A percentile compares a stretch with the other conserved stretches of the same genome.
phyloP scores from a whole-genome alignment of 2,329 filamentous ascomycete species.

The Trichophyton verrucosum region DNA sequence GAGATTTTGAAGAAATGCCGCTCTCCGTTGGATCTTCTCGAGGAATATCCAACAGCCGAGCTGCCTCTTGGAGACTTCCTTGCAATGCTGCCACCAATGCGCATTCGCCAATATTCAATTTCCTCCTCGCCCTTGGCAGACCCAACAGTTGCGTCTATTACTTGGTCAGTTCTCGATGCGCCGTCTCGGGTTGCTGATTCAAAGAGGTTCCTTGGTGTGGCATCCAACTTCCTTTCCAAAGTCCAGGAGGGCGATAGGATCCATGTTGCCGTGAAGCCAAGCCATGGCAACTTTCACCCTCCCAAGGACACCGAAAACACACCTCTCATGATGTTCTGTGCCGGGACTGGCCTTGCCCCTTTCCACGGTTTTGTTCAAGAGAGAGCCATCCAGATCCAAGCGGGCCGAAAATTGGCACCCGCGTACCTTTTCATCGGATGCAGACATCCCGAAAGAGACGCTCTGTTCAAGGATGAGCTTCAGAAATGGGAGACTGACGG shows the following conservation, averaged over 20 bases:
- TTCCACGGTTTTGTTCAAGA: background rate
- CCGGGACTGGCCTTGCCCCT: background rate
- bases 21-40: background rate
- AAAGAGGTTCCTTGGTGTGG: background rate
- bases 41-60: background rate
- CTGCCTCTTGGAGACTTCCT: background rate
- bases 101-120: constrained; percentile 1
- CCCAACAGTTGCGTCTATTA: background rate
- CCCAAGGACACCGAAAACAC: constrained; percentile 1
- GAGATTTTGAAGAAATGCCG: background rate
- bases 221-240: background rate
- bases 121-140: background rate
- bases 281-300: background rate
- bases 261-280: background rate
- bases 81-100: background rate
- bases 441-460: background rate
- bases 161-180: background rate
- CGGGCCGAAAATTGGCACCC: background rate
- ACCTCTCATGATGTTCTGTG: constrained; percentile 1
- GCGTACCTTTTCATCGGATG: constrained; percentile 1
- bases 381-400: background rate
- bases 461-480: background rate
- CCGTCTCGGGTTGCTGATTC: background rate
- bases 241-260: background rate
- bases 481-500: background rate